Base-by-base conservation (phyloP, 1,139 yeast species). In the Pneumocystis oryctolagi region DNA sequence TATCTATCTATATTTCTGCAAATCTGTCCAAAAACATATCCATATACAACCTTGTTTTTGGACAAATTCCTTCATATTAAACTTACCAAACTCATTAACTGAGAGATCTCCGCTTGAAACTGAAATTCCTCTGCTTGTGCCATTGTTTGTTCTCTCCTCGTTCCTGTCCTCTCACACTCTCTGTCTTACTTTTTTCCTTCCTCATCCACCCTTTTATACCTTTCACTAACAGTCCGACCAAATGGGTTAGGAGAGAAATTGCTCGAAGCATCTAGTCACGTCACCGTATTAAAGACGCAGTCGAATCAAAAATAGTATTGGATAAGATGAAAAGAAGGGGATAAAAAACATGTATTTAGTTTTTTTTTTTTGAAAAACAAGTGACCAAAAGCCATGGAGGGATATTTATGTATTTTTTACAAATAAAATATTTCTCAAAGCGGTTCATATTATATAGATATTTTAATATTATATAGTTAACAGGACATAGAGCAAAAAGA, bases 41-140 rank as follows among this genome's bases (percentile, higher is more conserved):
- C 25, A 37, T 30, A 39, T 16, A 34, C 25, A 9, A 3, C 16
- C 20, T 12, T 34, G 9, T 9, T 5, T 18, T 34, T n/a, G 14
- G 18, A 57, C 9, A 57, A 16, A 18, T 25, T 25, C 28, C 14
- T 25, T 57, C 20, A 18, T 57, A 9, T 57, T 37, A 16, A 37
- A 37, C 60, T 25, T 58, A 39, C 60, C 32, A 92, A 85, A 77
- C 97, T 88, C 97, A 94, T 87, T 84, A 94, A 84, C 95, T 92
- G 98, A 85, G 97, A 87, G 79, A 92, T 94, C 89, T 92, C 99
- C 84, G 99, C 99, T 78, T 95, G 96, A 81, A 92, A 92, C 82
- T 92, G 98, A 64, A 62, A 62, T 35, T 62, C 62, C 59, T 64
- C 66, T 20, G 60, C 80, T 47, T 47, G 55, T 47, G 55, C 55